Evolutionary conservation across 2,329 filamentous ascomycete genomes (phyloP).

Genomic region (Pestalotiopsis sp.): DNA sequence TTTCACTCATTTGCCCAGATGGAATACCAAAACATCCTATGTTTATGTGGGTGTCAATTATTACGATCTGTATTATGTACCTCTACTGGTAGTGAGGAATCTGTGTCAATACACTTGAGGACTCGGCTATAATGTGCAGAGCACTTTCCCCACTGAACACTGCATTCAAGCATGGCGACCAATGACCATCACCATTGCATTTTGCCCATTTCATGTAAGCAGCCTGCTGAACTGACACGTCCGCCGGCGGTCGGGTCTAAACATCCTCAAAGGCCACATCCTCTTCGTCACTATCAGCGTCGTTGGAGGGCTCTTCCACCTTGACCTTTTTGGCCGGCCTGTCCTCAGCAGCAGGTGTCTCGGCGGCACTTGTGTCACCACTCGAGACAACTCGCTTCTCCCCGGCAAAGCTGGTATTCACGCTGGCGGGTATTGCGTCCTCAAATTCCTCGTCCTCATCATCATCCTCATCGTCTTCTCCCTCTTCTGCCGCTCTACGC

Average conservation of each 20-base stretch:
- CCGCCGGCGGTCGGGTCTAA: conserved; percentile 16
- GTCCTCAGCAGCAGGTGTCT: conserved; percentile 39
- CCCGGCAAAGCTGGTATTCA: conserved; percentile 25
- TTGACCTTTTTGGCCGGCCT: conserved; percentile 55
- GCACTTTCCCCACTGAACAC: too few species aligned
- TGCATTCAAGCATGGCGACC: too few species aligned
- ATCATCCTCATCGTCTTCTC: conserved; percentile 38
- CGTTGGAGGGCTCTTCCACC: conserved; percentile 45
- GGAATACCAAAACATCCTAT: too few species aligned
- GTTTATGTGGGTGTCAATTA: too few species aligned
- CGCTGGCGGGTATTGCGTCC: conserved; percentile 26
- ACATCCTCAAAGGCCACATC: conserved; percentile 52
- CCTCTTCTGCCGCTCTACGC: conserved; percentile 50
- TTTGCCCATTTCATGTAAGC: neutral
- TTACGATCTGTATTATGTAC: too few species aligned
- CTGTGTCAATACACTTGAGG: too few species aligned
- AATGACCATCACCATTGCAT: neutral
- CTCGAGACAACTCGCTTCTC: conserved; percentile 32
- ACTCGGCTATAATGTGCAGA: too few species aligned
- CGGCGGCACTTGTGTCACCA: conserved; percentile 32
- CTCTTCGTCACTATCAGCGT: conserved; percentile 39
- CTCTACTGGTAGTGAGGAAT: too few species aligned
- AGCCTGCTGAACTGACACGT: neutral
- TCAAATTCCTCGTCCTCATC: conserved; percentile 38
- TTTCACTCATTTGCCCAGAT: too few species aligned